Evolutionary conservation across 805 yeast genomes (phyloP).

Genomic region (Kluyveromyces siamensis): DNA sequence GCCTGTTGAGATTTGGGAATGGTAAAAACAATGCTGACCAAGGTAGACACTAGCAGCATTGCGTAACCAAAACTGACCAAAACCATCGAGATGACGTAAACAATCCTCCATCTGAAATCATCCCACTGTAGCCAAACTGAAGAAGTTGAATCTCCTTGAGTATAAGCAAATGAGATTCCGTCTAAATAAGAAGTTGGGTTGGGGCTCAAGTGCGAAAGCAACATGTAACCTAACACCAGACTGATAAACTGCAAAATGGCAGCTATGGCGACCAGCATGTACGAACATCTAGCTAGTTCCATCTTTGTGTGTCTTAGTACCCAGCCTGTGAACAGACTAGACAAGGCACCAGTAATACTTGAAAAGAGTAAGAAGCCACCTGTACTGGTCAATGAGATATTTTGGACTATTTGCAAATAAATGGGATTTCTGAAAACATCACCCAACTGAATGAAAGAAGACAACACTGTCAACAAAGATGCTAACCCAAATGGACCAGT

Average conservation of each 20-base stretch:
- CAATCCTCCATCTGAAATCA: conserved; percentile 23
- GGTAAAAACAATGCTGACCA: conserved; percentile 41
- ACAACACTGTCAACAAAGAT: conserved; percentile 39
- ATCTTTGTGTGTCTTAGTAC: conserved; percentile 29
- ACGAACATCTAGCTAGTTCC: conserved; percentile 23
- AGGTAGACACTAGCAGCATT: conserved; percentile 47
- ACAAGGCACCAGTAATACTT: conserved; percentile 42
- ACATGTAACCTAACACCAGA: conserved; percentile 9
- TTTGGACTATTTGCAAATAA: conserved; percentile 44
- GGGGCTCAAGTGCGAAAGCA: conserved; percentile 17
- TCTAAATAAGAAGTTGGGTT: neutral
- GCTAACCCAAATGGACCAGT: conserved; percentile 47
- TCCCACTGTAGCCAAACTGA: conserved; percentile 8
- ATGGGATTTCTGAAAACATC: conserved; percentile 52
- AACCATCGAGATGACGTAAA: conserved; percentile 25
- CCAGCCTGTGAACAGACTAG: conserved; percentile 49
- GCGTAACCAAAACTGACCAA: conserved; percentile 42
- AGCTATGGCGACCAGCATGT: conserved; percentile 16
- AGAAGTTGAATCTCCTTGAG: too few relatives aligned
- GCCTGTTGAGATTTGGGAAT: conserved; percentile 40
- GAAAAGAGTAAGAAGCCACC: conserved; percentile 51
- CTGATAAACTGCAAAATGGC: conserved; percentile 18
- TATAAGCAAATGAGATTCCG: neutral
- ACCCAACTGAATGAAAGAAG: conserved; percentile 35
- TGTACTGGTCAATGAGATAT: conserved; percentile 41